phyloP scores from a whole-genome alignment of 2,329 filamentous ascomycete species.

The Colletotrichum orbiculare region DNA sequence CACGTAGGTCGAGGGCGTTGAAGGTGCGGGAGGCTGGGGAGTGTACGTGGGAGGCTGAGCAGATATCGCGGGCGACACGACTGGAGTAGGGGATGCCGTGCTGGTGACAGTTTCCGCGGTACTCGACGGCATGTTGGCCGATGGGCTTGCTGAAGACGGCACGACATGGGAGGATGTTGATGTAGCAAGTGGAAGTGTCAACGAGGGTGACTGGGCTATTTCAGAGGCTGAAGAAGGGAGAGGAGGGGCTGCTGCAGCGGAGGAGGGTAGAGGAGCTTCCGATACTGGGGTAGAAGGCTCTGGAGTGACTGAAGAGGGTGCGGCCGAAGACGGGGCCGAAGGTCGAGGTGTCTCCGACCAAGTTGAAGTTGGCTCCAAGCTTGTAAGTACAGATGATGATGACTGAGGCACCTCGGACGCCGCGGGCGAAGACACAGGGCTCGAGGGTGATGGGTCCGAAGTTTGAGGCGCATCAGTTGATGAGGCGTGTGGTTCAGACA shows the following conservation, averaged over 20 bases:
- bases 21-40: neutral
- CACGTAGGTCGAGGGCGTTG: neutral
- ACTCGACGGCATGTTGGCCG: neutral
- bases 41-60: neutral
- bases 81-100: neutral
- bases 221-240: neutral
- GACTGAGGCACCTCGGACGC: too few relatives aligned
- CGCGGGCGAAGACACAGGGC: too few relatives aligned
- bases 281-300: neutral
- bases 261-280: constrained; percentile 1
- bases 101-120: neutral
- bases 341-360: too few relatives aligned
- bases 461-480: too few relatives aligned
- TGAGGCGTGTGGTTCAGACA: too few relatives aligned
- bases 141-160: neutral
- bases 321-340: neutral
- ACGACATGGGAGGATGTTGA: neutral
- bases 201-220: neutral
- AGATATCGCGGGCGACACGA: neutral
- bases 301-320: neutral
- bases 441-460: too few relatives aligned
- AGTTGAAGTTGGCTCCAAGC: too few relatives aligned
- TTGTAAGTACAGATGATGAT: too few relatives aligned
- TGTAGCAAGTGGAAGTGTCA: neutral
- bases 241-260: neutral